phyloP scores from a whole-genome alignment of 495 filamentous ascomycete species.

The Hypoxylon intermedium region DNA sequence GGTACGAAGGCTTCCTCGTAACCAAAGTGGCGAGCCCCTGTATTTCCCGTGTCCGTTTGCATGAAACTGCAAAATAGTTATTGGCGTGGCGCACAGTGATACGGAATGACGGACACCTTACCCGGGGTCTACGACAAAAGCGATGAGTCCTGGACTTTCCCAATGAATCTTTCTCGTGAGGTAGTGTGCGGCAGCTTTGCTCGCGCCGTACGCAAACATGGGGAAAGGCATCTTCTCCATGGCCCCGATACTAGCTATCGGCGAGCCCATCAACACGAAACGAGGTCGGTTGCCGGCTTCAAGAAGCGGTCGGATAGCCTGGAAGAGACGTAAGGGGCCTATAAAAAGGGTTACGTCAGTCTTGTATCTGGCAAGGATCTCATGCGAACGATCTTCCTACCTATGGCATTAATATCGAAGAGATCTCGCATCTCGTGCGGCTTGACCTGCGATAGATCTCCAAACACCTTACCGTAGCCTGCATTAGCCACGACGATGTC shows the following conservation, averaged over 20 bases:
- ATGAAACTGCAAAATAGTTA: neutral
- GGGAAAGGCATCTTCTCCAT: conserved; percentile 34
- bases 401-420: conserved; percentile 49
- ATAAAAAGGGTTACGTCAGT: conserved; percentile 41
- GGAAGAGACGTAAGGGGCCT: conserved; percentile 49
- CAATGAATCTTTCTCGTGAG: conserved; percentile 48
- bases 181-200: conserved; percentile 52
- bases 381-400: conserved; percentile 24
- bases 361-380: neutral
- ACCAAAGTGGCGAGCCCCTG: conserved; percentile 11
- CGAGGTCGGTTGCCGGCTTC: conserved; percentile 37
- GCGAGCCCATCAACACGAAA: conserved; percentile 46
- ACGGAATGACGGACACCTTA: conserved; percentile 12
- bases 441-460: conserved; percentile 29
- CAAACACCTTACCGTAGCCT: conserved; percentile 40
- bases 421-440: conserved; percentile 7
- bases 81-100: neutral
- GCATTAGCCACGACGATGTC: conserved; percentile 59
- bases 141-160: conserved; percentile 44
- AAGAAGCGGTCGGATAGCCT: conserved; percentile 49
- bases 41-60: conserved; percentile 24
- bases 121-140: conserved; percentile 48
- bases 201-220: conserved; percentile 46
- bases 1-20: conserved; percentile 8
- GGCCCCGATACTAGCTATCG: conserved; percentile 36